Evolutionary conservation across 352 stramenopile species (phyloP).

Genomic region (Phytopythium sindhum): DNA sequence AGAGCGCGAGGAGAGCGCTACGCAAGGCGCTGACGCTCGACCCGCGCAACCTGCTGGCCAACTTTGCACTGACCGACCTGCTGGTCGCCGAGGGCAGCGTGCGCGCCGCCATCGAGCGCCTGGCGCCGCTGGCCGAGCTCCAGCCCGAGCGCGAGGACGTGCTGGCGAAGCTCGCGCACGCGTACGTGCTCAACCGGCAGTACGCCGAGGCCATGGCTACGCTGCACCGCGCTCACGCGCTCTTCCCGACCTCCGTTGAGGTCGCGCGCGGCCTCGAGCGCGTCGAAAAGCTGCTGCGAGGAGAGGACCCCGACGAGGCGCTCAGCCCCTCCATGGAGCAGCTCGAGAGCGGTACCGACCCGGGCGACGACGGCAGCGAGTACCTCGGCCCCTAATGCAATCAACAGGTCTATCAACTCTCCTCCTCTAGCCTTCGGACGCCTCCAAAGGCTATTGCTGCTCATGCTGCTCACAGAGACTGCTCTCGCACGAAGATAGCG

Average conservation of each 20-base stretch:
- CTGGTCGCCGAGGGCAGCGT: slow-evolving; percentile 56
- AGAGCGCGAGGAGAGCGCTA: slow-evolving; percentile 57
- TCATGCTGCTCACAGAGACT: too few relatives aligned
- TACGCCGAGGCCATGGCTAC: slow-evolving; percentile 61
- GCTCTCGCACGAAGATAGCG: too few relatives aligned
- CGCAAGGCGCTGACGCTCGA: slow-evolving; percentile 60
- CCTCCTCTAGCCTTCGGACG: background rate
- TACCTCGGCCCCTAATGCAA: slow-evolving; percentile 30
- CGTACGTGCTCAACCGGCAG: slow-evolving; percentile 70
- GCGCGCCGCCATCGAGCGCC: slow-evolving; percentile 41
- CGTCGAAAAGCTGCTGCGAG: slow-evolving; percentile 78
- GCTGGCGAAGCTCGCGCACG: slow-evolving; percentile 70
- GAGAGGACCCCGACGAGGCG: slow-evolving; percentile 62
- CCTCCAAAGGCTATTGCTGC: too few relatives aligned
- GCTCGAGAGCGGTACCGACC: slow-evolving; percentile 47
- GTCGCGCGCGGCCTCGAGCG: slow-evolving; percentile 57
- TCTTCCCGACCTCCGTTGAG: slow-evolving; percentile 52
- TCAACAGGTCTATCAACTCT: background rate
- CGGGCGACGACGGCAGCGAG: slow-evolving; percentile 55
- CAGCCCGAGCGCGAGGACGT: slow-evolving; percentile 57
- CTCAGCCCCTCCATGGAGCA: slow-evolving; percentile 61
- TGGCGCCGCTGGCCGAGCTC: slow-evolving; percentile 40
- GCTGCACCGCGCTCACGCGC: slow-evolving; percentile 61
- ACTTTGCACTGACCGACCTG: slow-evolving; percentile 71
- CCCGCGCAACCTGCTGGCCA: slow-evolving; percentile 50